phyloP scores from a whole-genome alignment of 352 stramenopile genomes.

The Globisporangium heterothallicum region DNA sequence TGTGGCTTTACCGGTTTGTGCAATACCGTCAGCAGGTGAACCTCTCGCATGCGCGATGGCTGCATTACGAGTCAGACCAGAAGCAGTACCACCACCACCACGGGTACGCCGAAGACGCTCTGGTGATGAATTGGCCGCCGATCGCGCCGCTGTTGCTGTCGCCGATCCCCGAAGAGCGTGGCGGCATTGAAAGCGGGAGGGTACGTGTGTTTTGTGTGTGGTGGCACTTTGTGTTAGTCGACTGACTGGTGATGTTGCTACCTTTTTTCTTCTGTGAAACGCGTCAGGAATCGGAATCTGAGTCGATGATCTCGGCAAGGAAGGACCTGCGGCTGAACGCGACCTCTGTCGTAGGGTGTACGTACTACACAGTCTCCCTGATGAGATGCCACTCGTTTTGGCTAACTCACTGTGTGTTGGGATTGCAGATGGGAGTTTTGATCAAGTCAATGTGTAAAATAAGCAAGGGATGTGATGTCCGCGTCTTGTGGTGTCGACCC shows the following conservation, averaged over 20 bases:
- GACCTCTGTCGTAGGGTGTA: constrained; percentile 43
- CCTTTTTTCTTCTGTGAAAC: constrained; percentile 4
- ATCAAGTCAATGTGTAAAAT: constrained; percentile 11
- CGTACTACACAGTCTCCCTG: no score
- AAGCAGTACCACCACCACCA: constrained; percentile 25
- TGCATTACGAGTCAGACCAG: constrained; percentile 37
- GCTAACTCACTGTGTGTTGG: background rate
- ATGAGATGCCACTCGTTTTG: background rate
- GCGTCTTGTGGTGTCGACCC: no score
- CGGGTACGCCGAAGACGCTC: constrained; percentile 1
- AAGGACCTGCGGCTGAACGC: constrained; percentile 32
- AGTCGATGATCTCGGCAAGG: constrained; percentile 31
- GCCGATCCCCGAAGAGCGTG: constrained; percentile 58
- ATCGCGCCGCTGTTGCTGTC: constrained; percentile 56
- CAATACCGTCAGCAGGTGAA: constrained; percentile 55
- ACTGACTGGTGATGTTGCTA: background rate
- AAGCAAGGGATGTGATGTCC: no score
- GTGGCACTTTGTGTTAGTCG: no score
- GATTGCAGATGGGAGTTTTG: constrained; percentile 15
- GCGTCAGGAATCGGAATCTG: constrained; percentile 38
- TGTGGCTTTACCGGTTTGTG: constrained; percentile 57
- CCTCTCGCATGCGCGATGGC: constrained; percentile 61
- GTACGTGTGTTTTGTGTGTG: constrained; percentile 14
- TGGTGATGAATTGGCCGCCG: constrained; percentile 39
- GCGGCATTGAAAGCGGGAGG: constrained; percentile 31